Evolutionary conservation across 2,329 filamentous ascomycete genomes (phyloP), one percentile per base, ranked within the genome.

Genomic region (Zymoseptoria crescenta): DNA sequence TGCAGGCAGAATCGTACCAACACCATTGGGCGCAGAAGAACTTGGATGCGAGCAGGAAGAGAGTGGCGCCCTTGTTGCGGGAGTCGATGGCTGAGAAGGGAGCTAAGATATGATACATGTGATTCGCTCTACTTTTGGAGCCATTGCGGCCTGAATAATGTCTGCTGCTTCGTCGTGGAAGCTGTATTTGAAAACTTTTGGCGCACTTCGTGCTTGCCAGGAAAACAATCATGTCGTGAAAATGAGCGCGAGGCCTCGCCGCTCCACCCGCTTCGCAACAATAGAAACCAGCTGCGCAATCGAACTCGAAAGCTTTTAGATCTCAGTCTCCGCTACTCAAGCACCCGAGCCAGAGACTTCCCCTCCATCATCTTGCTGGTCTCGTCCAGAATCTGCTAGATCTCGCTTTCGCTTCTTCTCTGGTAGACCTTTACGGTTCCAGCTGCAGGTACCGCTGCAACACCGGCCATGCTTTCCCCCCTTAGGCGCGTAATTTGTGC

Each of bases 21-120:
- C 78, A 77, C 61, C 83, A 84, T 24, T 93, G 89, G 89, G 77
- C 75, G 65, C 89, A 93, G 75, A 74, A 72, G 16, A 78, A 84
- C 61, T 73, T 83, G 50, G 77, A 77, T 52, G 81, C 82, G 62
- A 87, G 83, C 68, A 77, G 84, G 63, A 87, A 87, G 72, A 80
- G 82, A 72, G 83, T 87, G 54, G 84, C 79, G 16, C 84, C 84
- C 56, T 66, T 86, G 67, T 66, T 86, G 55, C 77, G 83, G 63
- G 75, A 78, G 63, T 77, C 77, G 1, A 72, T 78, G 68, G 51
- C 51, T 51, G 54, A 21, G 8, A 24, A 56, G 35, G 20, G 51
- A 52, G 24, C 24, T 8, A 27, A 52, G 3, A n/a, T 45, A n/a
- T 45, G 13, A 45, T 45, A 16, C 9, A 41, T 4, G 35, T 16